phyloP scores from a whole-genome alignment of 2,329 filamentous ascomycete species.

The Fusarium subtropicale region DNA sequence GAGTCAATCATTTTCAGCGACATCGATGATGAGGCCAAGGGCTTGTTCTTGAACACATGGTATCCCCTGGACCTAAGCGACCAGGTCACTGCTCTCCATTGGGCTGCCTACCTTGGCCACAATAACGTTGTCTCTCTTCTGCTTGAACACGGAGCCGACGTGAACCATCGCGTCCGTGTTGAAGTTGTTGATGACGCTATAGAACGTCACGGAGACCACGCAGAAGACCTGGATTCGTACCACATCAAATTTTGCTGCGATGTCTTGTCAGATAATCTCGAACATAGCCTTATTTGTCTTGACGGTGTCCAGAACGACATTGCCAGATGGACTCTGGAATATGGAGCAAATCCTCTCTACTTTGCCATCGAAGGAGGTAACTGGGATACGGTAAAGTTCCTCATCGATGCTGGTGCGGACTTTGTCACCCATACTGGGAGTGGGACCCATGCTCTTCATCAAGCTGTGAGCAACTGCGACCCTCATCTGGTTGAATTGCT shows the following conservation, averaged over 20 bases:
- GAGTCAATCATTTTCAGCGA: background rate
- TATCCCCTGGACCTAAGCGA: background rate
- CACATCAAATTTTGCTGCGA: background rate
- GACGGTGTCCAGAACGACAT: background rate
- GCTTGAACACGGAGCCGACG: background rate
- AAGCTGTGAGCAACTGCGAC: background rate
- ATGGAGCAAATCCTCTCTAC: constrained; percentile 22
- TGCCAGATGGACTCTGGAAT: background rate
- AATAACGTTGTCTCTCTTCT: background rate
- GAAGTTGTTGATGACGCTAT: background rate
- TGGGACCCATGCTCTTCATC: constrained; percentile 12
- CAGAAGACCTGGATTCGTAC: background rate
- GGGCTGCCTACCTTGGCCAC: background rate
- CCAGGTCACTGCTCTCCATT: constrained; percentile 20
- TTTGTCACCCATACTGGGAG: constrained; percentile 9
- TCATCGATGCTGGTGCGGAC: background rate
- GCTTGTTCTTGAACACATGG: background rate
- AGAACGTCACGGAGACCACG: background rate
- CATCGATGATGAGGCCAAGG: background rate
- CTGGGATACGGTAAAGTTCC: background rate
- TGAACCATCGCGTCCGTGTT: constrained; percentile 18
- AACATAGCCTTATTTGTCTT: background rate
- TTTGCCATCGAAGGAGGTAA: constrained; percentile 9
- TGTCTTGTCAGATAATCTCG: background rate
- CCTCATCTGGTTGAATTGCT: background rate